Evolutionary conservation across 352 stramenopile species (phyloP).

Genomic region (Globisporangium abappressorium): DNA sequence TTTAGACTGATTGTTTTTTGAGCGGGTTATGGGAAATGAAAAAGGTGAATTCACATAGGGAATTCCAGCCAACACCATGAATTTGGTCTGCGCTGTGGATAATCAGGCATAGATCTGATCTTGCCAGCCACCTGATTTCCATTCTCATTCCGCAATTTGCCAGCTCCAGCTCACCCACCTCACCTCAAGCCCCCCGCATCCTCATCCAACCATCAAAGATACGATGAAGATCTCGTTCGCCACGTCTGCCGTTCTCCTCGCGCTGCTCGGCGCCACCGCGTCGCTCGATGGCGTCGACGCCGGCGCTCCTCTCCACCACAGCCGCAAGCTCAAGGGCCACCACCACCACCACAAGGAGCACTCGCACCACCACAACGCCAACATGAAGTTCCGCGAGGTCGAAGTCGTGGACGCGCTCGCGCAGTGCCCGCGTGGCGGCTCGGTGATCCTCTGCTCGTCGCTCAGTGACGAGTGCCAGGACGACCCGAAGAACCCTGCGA

Average conservation of each 20-base stretch:
- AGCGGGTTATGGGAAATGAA: too few relatives aligned
- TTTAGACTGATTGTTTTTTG: too few relatives aligned
- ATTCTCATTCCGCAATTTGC: conserved; percentile 5
- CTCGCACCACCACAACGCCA: conserved; percentile 17
- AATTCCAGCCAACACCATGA: too few relatives aligned
- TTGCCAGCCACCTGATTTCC: neutral
- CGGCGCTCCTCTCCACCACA: conserved; percentile 15
- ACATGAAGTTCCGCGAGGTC: conserved; percentile 52
- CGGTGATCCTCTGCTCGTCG: conserved; percentile 39
- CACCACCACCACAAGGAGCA: conserved; percentile 39
- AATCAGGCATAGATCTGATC: too few relatives aligned
- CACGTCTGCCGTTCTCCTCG: conserved; percentile 7
- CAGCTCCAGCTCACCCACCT: neutral
- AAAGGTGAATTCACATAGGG: too few relatives aligned
- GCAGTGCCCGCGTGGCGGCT: conserved; percentile 35
- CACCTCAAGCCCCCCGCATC: neutral
- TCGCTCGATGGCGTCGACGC: conserved; percentile 1
- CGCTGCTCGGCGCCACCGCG: neutral
- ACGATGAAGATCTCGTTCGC: conserved; percentile 11
- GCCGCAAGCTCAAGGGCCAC: conserved; percentile 37
- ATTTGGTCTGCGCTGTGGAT: too few relatives aligned
- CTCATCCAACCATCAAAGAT: neutral
- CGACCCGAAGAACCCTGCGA: conserved; percentile 24
- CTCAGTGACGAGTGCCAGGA: conserved; percentile 43
- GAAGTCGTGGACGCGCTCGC: conserved; percentile 39